Evolutionary conservation across 164 flowering plant genomes (phyloP).

Genomic region (Vitis labrusca): DNA sequence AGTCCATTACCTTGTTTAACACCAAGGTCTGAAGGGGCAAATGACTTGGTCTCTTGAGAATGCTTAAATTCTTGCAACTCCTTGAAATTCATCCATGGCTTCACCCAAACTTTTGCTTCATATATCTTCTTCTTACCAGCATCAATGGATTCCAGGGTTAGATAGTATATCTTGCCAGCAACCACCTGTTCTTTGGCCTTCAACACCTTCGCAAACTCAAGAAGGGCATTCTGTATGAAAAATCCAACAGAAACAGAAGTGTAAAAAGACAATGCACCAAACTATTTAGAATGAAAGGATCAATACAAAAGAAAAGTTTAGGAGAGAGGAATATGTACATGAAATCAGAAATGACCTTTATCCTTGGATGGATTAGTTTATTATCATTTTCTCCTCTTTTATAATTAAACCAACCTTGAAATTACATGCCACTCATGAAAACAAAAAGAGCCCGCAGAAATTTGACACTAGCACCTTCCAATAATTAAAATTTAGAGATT

Average conservation of each 20-base stretch:
- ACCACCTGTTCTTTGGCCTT: constrained; percentile 43
- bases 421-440: too few relatives aligned
- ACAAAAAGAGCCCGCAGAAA: too few relatives aligned
- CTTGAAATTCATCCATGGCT: constrained; percentile 47
- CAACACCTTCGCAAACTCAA: constrained; percentile 33
- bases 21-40: constrained; percentile 19
- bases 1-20: constrained; percentile 15
- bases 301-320: too few relatives aligned
- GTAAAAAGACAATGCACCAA: too few relatives aligned
- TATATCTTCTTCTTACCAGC: constrained; percentile 31
- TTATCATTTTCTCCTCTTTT: too few relatives aligned
- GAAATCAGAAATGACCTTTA: background rate
- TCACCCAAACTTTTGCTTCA: constrained; percentile 47
- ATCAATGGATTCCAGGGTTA: constrained; percentile 36
- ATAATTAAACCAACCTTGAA: too few relatives aligned
- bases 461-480: too few relatives aligned
- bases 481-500: too few relatives aligned
- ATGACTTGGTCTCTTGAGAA: constrained; percentile 8
- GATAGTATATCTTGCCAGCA: constrained; percentile 34
- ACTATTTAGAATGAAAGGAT: too few relatives aligned
- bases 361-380: too few relatives aligned
- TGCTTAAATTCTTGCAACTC: constrained; percentile 37
- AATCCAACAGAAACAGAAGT: background rate
- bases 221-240: constrained; percentile 28
- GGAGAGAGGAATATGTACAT: too few relatives aligned